phyloP scores from a whole-genome alignment of 1,139 yeast genomes.

The Tardiomyces depauwii region DNA sequence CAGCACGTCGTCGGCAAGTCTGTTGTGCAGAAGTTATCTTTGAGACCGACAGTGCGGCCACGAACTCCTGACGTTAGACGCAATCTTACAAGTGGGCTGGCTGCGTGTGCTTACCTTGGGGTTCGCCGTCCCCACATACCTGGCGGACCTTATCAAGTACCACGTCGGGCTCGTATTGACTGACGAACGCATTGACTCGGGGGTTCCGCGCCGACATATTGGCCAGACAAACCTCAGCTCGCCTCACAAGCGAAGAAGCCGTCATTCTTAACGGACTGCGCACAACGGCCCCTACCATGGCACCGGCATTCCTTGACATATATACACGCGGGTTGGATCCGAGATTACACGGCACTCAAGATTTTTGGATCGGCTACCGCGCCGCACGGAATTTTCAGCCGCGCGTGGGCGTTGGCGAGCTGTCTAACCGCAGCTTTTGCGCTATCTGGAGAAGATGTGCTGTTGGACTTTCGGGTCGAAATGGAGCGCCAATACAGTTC shows the following conservation, averaged over 20 bases:
- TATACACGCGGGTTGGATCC: neutral
- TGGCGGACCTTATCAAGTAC: neutral
- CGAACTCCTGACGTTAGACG: constrained; percentile 8
- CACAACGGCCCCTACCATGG: neutral
- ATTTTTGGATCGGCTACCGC: neutral
- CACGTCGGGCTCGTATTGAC: neutral
- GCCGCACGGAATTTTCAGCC: neutral
- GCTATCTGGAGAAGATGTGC: too few relatives aligned
- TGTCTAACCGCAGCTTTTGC: too few relatives aligned
- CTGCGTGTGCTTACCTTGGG: constrained; percentile 9
- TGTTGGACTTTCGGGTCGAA: too few relatives aligned
- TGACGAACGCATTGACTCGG: constrained; percentile 24
- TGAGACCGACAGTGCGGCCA: constrained; percentile 37
- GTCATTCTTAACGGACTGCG: neutral
- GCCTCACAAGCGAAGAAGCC: neutral
- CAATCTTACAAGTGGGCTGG: constrained; percentile 7
- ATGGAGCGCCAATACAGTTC: too few relatives aligned
- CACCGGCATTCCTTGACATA: neutral
- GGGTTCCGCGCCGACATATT: constrained; percentile 21
- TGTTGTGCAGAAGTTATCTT: constrained; percentile 69
- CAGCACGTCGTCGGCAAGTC: constrained; percentile 65
- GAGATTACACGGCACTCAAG: too few relatives aligned
- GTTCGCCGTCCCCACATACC: constrained; percentile 6
- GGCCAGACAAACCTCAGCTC: constrained; percentile 1
- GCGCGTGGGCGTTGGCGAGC: neutral